Conservation (phyloP, 768 basidiomycete genomes). For the Hirschioporus abietinus region DNA sequence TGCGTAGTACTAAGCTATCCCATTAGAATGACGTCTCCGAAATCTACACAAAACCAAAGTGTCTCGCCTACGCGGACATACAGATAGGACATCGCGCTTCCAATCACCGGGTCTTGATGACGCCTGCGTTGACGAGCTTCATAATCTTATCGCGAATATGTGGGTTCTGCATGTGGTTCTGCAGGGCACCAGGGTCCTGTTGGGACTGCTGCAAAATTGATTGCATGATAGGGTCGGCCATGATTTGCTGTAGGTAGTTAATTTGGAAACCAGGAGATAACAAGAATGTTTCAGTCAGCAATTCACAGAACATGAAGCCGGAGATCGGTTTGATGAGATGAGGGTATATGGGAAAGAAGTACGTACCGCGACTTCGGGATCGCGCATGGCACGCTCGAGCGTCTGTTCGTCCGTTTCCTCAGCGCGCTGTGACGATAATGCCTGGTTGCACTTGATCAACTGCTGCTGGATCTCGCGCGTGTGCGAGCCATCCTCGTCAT, state of each 20-base stretch:
- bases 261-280: neutral
- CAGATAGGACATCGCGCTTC: conserved; percentile 6
- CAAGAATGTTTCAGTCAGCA: neutral
- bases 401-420: conserved; percentile 92
- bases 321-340: conserved; percentile 1
- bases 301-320: conserved; percentile 4
- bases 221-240: conserved; percentile 91
- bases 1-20: neutral
- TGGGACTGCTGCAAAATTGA: conserved; percentile 94
- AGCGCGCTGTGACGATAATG: conserved; percentile 70
- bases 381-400: conserved; percentile 89
- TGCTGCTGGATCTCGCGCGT: conserved; percentile 75
- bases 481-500: conserved; percentile 81
- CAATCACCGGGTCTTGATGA: conserved; percentile 77
- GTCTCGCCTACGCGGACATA: neutral
- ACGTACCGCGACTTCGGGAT: conserved; percentile 90
- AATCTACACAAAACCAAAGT: neutral
- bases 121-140: conserved; percentile 89
- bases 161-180: conserved; percentile 96
- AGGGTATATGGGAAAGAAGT: too few species aligned
- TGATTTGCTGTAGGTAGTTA: conserved; percentile 51
- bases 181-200: conserved; percentile 77
- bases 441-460: conserved; percentile 76
- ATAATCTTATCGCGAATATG: conserved; percentile 73
- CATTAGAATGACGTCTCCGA: neutral